phyloP scores from a whole-genome alignment of 495 filamentous ascomycete genomes.

The Sordaria brevicollis region DNA sequence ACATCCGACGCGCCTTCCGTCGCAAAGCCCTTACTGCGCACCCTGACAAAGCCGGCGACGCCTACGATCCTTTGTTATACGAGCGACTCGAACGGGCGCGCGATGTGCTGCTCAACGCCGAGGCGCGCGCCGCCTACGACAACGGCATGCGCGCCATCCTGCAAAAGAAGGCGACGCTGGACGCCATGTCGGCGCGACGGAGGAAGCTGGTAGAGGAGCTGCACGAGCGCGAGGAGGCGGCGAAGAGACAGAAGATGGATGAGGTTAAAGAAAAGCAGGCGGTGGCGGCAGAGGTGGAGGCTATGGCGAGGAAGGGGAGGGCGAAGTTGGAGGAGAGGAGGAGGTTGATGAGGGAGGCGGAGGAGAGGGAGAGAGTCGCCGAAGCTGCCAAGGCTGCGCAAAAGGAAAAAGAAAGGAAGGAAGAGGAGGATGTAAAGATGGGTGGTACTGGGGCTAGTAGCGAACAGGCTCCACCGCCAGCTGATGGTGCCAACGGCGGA shows the following conservation, averaged over 20 bases:
- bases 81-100: slow-evolving; percentile 36
- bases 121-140: slow-evolving; percentile 33
- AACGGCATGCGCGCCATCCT: slow-evolving; percentile 28
- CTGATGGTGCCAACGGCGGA: slow-evolving; percentile 1
- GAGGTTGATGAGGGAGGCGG: slow-evolving; percentile 28
- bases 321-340: slow-evolving; percentile 24
- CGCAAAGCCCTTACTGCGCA: slow-evolving; percentile 38
- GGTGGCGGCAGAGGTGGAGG: slow-evolving; percentile 10
- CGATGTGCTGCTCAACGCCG: slow-evolving; percentile 29
- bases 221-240: slow-evolving; percentile 21
- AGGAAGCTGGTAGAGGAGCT: slow-evolving; percentile 28
- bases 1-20: slow-evolving; percentile 37
- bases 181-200: slow-evolving; percentile 21
- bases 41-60: slow-evolving; percentile 37
- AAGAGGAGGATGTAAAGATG: neutral
- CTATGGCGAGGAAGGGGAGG: slow-evolving; percentile 14
- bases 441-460: neutral
- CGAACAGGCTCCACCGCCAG: slow-evolving; percentile 1
- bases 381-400: slow-evolving; percentile 1
- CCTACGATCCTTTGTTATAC: slow-evolving; percentile 36
- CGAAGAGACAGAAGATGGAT: slow-evolving; percentile 13
- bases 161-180: slow-evolving; percentile 20
- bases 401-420: slow-evolving; percentile 6
- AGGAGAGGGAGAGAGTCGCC: slow-evolving; percentile 25
- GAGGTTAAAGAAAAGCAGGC: neutral